Evolutionary conservation across 495 filamentous ascomycete genomes (phyloP).

Genomic region (Penicillium canariense): DNA sequence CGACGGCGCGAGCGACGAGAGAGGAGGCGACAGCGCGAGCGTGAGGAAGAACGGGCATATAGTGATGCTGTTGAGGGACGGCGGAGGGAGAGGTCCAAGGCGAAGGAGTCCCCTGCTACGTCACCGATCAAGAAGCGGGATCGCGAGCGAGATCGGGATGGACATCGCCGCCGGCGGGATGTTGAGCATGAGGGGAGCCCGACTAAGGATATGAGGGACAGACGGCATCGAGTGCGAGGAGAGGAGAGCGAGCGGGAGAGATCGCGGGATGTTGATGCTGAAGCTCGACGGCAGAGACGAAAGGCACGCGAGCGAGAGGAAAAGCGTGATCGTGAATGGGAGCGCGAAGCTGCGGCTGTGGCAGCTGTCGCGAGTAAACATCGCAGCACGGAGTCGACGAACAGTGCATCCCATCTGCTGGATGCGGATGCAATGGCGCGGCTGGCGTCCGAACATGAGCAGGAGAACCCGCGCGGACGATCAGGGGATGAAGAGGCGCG

Average conservation of each 20-base stretch:
- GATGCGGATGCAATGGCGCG: constrained; percentile 58
- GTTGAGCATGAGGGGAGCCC: constrained; percentile 26
- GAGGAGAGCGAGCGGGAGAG: constrained; percentile 9
- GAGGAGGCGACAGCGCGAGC: constrained; percentile 13
- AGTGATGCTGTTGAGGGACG: constrained; percentile 19
- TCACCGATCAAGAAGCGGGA: constrained; percentile 33
- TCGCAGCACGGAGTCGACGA: constrained; percentile 40
- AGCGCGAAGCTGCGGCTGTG: constrained; percentile 15
- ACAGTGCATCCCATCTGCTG: constrained; percentile 39
- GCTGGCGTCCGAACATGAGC: constrained; percentile 56
- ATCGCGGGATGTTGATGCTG: constrained; percentile 13
- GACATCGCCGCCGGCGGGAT: constrained; percentile 19
- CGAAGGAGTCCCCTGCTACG: constrained; percentile 36
- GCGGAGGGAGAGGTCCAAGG: constrained; percentile 32
- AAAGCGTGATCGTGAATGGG: constrained; percentile 16
- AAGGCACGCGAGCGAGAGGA: constrained; percentile 22
- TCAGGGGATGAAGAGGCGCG: constrained; percentile 34
- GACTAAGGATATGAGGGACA: constrained; percentile 18
- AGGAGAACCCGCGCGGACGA: constrained; percentile 22
- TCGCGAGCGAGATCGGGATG: constrained; percentile 31
- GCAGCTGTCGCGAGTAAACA: constrained; percentile 30
- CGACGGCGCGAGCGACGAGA: constrained; percentile 16
- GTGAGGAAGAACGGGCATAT: constrained; percentile 19
- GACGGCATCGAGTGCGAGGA: constrained; percentile 1
- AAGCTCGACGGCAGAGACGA: constrained; percentile 20